phyloP scores from a whole-genome alignment of 306 rosid genomes.

The Dicorynia guianensis region DNA sequence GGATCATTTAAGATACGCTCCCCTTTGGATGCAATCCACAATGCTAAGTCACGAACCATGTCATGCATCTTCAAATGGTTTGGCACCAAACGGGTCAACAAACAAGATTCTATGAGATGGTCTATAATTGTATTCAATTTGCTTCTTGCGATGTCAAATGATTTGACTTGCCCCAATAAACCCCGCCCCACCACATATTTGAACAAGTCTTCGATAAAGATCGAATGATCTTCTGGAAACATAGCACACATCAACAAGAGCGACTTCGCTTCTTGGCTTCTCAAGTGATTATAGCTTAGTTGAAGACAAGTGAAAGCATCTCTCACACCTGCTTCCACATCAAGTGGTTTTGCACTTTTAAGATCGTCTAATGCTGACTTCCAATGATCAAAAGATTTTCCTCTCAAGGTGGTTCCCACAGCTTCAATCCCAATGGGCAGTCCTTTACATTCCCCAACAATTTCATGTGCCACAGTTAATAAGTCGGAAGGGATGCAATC shows the following conservation, averaged over 20 bases:
- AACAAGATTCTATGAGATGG: constrained; percentile 22
- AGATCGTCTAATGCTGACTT: not conserved
- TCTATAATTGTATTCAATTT: no score
- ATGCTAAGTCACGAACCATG: constrained; percentile 5
- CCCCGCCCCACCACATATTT: not conserved
- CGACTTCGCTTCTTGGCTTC: not conserved
- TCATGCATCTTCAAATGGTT: constrained; percentile 38
- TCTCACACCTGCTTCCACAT: not conserved
- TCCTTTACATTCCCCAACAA: constrained; percentile 24
- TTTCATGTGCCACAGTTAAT: not conserved
- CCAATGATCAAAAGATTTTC: constrained; percentile 1
- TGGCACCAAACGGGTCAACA: constrained; percentile 3
- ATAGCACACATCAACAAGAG: not conserved
- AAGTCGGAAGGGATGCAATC: not conserved
- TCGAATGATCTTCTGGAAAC: constrained; percentile 6
- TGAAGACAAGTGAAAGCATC: not conserved
- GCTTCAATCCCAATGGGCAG: constrained; percentile 15
- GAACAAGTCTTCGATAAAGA: constrained; percentile 4
- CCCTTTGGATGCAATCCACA: not conserved
- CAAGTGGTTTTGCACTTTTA: not conserved
- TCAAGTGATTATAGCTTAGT: constrained; percentile 9
- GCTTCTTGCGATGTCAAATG: constrained; percentile 3
- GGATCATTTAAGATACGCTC: not conserved
- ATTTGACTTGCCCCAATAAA: not conserved
- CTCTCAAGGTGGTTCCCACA: constrained; percentile 1